Evolutionary conservation across 768 basidiomycete species (phyloP), one percentile per base, ranked within the genome.

Genomic region (Erythrobasidium yunnanense): DNA sequence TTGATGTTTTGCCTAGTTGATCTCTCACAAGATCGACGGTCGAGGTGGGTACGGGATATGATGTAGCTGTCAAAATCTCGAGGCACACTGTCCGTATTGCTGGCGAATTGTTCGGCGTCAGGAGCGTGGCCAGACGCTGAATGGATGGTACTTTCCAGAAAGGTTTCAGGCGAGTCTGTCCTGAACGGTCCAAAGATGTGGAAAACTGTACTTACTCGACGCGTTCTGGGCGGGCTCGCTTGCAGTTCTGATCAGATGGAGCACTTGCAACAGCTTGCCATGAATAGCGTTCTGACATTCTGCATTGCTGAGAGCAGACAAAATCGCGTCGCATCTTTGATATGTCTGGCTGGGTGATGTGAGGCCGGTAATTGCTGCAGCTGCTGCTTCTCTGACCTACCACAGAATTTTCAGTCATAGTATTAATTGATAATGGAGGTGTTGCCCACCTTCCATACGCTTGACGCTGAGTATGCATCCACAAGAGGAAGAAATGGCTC

Each of bases 381-480:
- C 66, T 45, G 57, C 63, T 4, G 66, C 42, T 22, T 66, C 66
- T 15, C 66, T 55, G 6, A 58, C 56, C 56, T 58, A 35, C 23
- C n/a, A 42, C 11, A 11, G 38, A n/a, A 42, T 42, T 42, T 11
- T n/a, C n/a, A n/a, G n/a, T n/a, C n/a, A n/a, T n/a, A n/a, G n/a
- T n/a, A n/a, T n/a, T n/a, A n/a, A n/a, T n/a, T n/a, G n/a, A n/a
- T n/a, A n/a, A 11, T 42, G 11, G 38, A 42, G n/a, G 11, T 11
- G 4, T 30, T 15, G 29, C 56, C 2, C 23, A 66, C 56, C 30
- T 66, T 66, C 66, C 66, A 66, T 4, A 66, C 56, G 7, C 7
- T 7, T 4, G 55, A 57, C 22, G 4, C 23, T 6, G 66, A 35
- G 38, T 49, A 66, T 38, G 22, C 30, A 25, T 58, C 55, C 18